phyloP scores from a whole-genome alignment of 2,329 filamentous ascomycete genomes.

The Penicillium brasilianum region DNA sequence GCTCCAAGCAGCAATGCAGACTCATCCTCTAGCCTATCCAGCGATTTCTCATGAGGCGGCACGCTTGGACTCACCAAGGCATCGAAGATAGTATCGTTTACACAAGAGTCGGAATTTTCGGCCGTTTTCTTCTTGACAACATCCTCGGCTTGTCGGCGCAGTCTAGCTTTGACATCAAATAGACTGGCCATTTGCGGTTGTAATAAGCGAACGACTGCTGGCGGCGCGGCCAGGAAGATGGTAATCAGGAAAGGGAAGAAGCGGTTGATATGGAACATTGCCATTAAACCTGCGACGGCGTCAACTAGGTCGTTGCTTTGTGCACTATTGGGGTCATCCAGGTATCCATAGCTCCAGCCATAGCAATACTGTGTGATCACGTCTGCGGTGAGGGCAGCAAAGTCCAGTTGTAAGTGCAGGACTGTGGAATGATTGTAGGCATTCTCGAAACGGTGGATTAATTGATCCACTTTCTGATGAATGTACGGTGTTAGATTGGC shows the following conservation, averaged over 20 bases:
- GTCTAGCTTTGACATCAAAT: slow-evolving; percentile 23
- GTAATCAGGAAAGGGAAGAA: slow-evolving; percentile 38
- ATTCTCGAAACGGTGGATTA: slow-evolving; percentile 34
- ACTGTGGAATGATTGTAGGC: slow-evolving; percentile 23
- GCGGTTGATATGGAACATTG: slow-evolving; percentile 32
- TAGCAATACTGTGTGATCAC: slow-evolving; percentile 48
- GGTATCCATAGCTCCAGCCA: slow-evolving; percentile 39
- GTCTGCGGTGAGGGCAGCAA: slow-evolving; percentile 41
- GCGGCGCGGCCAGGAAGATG: slow-evolving; percentile 32
- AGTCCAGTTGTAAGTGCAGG: slow-evolving; percentile 33
- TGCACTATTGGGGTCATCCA: slow-evolving; percentile 34
- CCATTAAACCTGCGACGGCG: slow-evolving; percentile 32
- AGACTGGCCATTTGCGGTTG: slow-evolving; percentile 29
- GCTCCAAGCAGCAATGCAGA: slow-evolving; percentile 38
- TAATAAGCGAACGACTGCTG: slow-evolving; percentile 26
- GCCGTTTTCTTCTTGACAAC: slow-evolving; percentile 15
- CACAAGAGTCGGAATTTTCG: slow-evolving; percentile 1
- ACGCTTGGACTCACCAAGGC: slow-evolving; percentile 42
- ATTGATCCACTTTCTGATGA: slow-evolving; percentile 38
- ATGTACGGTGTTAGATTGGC: slow-evolving; percentile 46
- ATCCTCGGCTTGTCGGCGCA: slow-evolving; percentile 28
- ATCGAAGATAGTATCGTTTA: slow-evolving; percentile 33
- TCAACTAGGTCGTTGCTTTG: slow-evolving; percentile 34
- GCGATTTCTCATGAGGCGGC: slow-evolving; percentile 43
- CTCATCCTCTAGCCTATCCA: slow-evolving; percentile 41